Evolutionary conservation across 768 basidiomycete genomes (phyloP).

Genomic region (Cystofilobasidium bisporidii): DNA sequence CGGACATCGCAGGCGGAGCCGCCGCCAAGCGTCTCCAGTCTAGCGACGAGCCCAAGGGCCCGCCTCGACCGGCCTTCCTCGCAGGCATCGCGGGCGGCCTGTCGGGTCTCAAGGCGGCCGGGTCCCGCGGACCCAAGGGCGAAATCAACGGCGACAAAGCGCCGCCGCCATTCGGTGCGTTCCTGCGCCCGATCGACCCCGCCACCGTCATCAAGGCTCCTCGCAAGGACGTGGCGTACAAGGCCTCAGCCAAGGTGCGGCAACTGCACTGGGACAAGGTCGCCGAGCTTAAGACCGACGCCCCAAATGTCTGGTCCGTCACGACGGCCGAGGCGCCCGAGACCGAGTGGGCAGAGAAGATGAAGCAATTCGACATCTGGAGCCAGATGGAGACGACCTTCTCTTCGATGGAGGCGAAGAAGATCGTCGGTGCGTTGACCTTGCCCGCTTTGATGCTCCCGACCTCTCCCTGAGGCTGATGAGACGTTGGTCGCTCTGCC

Average conservation of each 20-base stretch:
- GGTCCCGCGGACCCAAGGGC: background rate
- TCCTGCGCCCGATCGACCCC: constrained; percentile 33
- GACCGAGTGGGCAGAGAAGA: constrained; percentile 62
- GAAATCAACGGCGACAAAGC: background rate
- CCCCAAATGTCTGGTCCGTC: constrained; percentile 74
- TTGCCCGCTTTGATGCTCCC: background rate
- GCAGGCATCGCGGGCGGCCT: constrained; percentile 18
- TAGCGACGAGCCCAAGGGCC: constrained; percentile 33
- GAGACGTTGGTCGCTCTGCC: background rate
- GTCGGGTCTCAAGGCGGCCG: constrained; percentile 18
- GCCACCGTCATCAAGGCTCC: constrained; percentile 40
- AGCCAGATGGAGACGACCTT: constrained; percentile 96
- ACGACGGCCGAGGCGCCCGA: constrained; percentile 55
- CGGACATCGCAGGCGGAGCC: constrained; percentile 14
- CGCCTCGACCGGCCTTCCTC: constrained; percentile 45
- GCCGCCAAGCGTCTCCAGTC: constrained; percentile 2
- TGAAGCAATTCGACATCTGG: constrained; percentile 81
- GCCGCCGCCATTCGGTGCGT: constrained; percentile 45
- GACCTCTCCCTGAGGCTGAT: too few species aligned
- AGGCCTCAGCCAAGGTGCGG: constrained; percentile 87
- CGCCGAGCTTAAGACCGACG: constrained; percentile 66
- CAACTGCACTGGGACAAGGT: constrained; percentile 98
- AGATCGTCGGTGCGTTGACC: constrained; percentile 74
- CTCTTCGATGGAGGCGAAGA: constrained; percentile 53
- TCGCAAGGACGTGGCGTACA: constrained; percentile 67